Base-by-base conservation (phyloP, 2,329 filamentous ascomycete species). In the Sclerotinia minor region DNA sequence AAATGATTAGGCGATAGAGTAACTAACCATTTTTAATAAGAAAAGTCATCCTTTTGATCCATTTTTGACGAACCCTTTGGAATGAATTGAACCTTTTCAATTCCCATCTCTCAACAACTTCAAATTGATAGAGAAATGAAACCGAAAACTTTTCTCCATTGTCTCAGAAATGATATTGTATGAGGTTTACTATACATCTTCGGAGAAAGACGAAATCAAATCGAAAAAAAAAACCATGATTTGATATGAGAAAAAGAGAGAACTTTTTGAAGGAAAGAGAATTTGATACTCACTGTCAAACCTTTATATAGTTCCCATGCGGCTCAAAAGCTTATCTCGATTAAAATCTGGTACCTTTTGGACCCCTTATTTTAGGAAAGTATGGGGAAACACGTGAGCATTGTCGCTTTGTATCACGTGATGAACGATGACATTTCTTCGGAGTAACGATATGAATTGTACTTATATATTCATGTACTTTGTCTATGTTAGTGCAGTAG, bases 291-390 rank as follows among this genome's bases (percentile, higher is more conserved):
- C 67, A 50, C 61, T 35, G n/a, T 65, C 67, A 53, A 53, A 26
- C 53, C 50, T 29, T 63, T 61, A 68, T 45, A 53, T 63, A 38
- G 45, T 8, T 61, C n/a, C 47, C 29, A 65, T 69, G 68, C 58
- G 68, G 68, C 72, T 73, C 69, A 73, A 73, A 73, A 73, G 66
- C 71, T 73, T 73, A 73, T 68, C 45, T 54, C 15, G 38, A 57
- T 65, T 58, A 58, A 29, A 59, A 38, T 57, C 38, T 52, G 17
- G 66, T 67, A 47, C 66, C 66, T 38, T 38, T 61, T 45, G 52
- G 59, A 49, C 57, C 64, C 64, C 45, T 66, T 44, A 44, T 50
- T 59, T 19, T 11, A 17, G 13, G 21, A 61, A 55, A 55, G 61
- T 67, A 64, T 64, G 66, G 66, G 60, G 66, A 58, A 47, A 35